Percentiles rank a stretch among this genome's conserved stretches.
Conservation (phyloP, 768 basidiomycete genomes). For the Pulveroboletus sp. region DNA sequence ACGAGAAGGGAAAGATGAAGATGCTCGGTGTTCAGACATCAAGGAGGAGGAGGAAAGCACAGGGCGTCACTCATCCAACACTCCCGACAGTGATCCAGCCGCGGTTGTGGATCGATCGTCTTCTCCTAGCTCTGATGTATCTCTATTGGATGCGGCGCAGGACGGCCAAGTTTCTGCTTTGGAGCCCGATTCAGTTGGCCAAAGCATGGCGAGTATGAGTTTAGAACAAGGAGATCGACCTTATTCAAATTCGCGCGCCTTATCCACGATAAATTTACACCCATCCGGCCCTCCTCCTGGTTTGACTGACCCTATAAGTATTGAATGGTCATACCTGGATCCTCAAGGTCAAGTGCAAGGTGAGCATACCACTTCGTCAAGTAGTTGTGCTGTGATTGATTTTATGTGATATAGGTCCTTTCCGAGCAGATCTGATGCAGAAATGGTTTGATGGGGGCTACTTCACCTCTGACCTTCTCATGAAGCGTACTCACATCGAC, state of each 20-base stretch:
- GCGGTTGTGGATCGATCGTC: conserved; percentile 7
- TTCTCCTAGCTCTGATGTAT: conserved; percentile 9
- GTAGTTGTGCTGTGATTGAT: neutral
- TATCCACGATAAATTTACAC: conserved; percentile 11
- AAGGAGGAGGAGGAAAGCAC: conserved; percentile 53
- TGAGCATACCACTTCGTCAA: conserved; percentile 26
- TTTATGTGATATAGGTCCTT: conserved; percentile 59
- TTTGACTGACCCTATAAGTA: conserved; percentile 47
- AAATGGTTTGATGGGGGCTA: conserved; percentile 92
- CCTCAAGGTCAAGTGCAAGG: conserved; percentile 92
- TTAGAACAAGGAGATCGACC: conserved; percentile 10
- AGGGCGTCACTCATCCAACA: conserved; percentile 2
- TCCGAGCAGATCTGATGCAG: conserved; percentile 86
- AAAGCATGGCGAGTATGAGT: conserved; percentile 13
- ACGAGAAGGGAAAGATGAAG: conserved; percentile 39
- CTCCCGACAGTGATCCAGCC: conserved; percentile 7
- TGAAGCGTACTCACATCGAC: conserved; percentile 77
- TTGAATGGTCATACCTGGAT: conserved; percentile 92
- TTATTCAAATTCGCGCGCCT: conserved; percentile 2
- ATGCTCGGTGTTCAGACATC: conserved; percentile 44
- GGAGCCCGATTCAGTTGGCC: conserved; percentile 6
- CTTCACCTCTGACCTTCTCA: conserved; percentile 75
- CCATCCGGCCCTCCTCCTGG: conserved; percentile 37
- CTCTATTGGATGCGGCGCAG: conserved; percentile 2
- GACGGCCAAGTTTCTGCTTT: conserved; percentile 10